A percentile compares a stretch with the other conserved stretches of the same genome.
These are phyloP conservation scores for Selenicereus undatus DNA, from an alignment of 148 eudicot species.

Conservation along the genomic window DNA sequence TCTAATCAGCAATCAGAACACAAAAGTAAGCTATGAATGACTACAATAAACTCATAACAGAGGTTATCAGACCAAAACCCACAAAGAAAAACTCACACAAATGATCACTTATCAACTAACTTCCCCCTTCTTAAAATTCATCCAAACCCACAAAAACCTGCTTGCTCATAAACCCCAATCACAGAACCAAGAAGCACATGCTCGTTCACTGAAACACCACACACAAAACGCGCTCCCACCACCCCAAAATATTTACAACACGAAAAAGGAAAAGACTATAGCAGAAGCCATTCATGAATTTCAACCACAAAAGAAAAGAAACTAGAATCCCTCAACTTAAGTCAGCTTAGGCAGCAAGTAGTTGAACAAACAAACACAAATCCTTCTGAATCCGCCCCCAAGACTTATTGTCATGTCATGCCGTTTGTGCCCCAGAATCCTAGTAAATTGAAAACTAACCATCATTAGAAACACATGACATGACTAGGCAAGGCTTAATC, in stretches of 20 bases:
- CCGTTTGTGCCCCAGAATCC: slow-evolving; percentile 5
- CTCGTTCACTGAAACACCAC: too few relatives aligned
- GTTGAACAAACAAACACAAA: slow-evolving; percentile 15
- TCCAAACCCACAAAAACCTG: not conserved
- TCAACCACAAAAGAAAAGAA: not conserved
- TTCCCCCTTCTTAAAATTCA: not conserved
- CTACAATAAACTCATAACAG: too few relatives aligned
- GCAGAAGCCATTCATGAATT: not conserved
- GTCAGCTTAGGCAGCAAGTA: slow-evolving; percentile 12
- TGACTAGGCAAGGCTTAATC: not conserved
- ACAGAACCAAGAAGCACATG: not conserved
- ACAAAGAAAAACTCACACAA: not conserved
- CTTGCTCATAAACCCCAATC: not conserved
- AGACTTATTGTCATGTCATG: not conserved
- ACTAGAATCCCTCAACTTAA: not conserved
- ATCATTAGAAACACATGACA: slow-evolving; percentile 17
- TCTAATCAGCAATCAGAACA: not conserved
- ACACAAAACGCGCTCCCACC: too few relatives aligned
- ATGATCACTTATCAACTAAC: not conserved
- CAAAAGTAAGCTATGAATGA: not conserved
- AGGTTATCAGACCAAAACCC: not conserved
- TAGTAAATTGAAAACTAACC: not conserved
- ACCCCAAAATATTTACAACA: not conserved
- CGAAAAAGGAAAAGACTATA: not conserved
- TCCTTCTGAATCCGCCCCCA: not conserved